Conservation (phyloP, 495 filamentous ascomycete species). For the Aspergillus steynii region DNA sequence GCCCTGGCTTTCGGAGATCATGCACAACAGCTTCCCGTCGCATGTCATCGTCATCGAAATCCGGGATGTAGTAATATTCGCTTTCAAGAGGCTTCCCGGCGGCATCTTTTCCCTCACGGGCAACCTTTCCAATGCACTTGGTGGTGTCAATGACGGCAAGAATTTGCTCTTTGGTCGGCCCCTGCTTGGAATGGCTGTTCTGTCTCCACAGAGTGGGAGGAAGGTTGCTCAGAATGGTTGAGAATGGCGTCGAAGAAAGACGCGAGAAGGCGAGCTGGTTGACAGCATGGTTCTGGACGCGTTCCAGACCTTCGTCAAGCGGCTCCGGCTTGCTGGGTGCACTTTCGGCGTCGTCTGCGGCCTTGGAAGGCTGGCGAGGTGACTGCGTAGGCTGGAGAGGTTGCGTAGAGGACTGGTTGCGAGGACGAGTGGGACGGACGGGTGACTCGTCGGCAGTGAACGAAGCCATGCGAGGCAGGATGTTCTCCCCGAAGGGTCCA, state of each 20-base stretch:
- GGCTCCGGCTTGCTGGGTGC: constrained; percentile 32
- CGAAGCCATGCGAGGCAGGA: constrained; percentile 75
- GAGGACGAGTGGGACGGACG: constrained; percentile 38
- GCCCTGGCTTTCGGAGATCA: constrained; percentile 79
- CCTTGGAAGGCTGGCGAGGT: constrained; percentile 31
- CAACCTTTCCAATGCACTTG: constrained; percentile 81
- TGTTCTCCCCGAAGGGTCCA: constrained; percentile 80
- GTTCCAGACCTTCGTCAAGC: constrained; percentile 35
- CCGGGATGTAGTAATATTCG: constrained; percentile 97
- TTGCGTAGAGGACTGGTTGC: constrained; percentile 31
- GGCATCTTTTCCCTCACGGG: constrained; percentile 91
- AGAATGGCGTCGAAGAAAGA: constrained; percentile 87
- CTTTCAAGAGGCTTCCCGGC: constrained; percentile 91
- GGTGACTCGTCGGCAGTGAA: constrained; percentile 63
- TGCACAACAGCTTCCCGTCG: constrained; percentile 81
- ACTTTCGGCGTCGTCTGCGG: constrained; percentile 27
- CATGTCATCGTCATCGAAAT: constrained; percentile 77
- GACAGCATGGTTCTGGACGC: constrained; percentile 72
- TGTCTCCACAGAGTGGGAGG: constrained; percentile 61
- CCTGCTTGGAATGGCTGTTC: constrained; percentile 41
- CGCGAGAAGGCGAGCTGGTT: constrained; percentile 98
- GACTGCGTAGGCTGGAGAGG: constrained; percentile 42
- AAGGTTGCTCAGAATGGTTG: constrained; percentile 80
- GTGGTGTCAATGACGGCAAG: constrained; percentile 68
- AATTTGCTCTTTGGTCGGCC: constrained; percentile 61